Conservation (phyloP, 495 filamentous ascomycete genomes). For the Hypoxylon rickii region DNA sequence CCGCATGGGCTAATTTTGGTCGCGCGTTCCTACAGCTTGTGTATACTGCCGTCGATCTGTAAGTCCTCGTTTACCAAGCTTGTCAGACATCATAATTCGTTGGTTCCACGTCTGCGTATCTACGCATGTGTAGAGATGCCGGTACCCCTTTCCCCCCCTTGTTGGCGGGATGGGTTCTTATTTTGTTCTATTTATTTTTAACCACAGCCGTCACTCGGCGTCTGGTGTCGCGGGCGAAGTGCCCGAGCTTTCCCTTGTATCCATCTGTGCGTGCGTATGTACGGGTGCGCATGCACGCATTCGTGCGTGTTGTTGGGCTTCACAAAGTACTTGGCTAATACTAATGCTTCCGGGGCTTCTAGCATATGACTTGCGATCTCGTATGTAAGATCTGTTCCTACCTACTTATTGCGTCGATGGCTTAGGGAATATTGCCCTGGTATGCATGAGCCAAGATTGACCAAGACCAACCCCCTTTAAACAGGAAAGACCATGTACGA, state of each 20-base stretch:
- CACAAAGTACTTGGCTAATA: constrained; percentile 33
- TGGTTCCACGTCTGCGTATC: constrained; percentile 41
- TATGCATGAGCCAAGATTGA: constrained; percentile 40
- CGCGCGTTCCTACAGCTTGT: constrained; percentile 74
- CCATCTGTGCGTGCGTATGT: constrained; percentile 14
- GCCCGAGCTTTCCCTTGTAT: constrained; percentile 16
- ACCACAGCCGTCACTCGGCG: constrained; percentile 11
- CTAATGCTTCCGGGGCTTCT: constrained; percentile 47
- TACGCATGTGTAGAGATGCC: constrained; percentile 33
- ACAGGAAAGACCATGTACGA: constrained; percentile 92
- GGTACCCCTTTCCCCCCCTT: constrained; percentile 24
- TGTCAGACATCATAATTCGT: constrained; percentile 37
- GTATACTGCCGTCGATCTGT: constrained; percentile 99
- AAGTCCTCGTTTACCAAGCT: constrained; percentile 57
- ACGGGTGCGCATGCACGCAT: constrained; percentile 22
- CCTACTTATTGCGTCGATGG: constrained; percentile 47
- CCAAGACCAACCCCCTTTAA: constrained; percentile 45
- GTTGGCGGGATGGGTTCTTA: constrained; percentile 17
- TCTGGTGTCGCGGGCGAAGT: constrained; percentile 27
- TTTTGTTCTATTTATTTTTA: not conserved
- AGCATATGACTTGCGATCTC: constrained; percentile 99
- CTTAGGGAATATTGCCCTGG: constrained; percentile 37
- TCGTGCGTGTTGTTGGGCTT: constrained; percentile 33
- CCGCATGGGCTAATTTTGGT: constrained; percentile 49
- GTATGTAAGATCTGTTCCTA: constrained; percentile 69